Evolutionary conservation across 495 filamentous ascomycete genomes (phyloP).

Genomic region (Tuber brumale): DNA sequence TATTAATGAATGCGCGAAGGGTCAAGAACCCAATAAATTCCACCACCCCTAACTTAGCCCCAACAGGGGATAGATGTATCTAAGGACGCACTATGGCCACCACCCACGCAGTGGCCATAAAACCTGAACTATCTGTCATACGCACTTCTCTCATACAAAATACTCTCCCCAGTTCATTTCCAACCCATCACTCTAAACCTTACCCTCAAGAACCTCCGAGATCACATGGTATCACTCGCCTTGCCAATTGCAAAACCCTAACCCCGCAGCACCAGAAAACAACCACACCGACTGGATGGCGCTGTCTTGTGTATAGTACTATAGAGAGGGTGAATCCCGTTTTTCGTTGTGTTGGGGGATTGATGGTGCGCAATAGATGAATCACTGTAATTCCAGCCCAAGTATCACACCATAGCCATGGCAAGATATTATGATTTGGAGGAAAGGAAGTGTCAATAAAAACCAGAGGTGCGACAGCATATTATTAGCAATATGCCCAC

Average conservation of each 20-base stretch:
- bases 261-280: background rate
- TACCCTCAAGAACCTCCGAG: background rate
- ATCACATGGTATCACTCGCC: background rate
- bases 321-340: background rate
- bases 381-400: background rate
- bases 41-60: background rate
- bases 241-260: background rate
- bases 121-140: background rate
- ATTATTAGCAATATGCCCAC: background rate
- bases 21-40: too few relatives aligned
- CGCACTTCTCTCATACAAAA: background rate
- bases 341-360: background rate
- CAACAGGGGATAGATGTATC: background rate
- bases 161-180: background rate
- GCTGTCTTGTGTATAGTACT: background rate
- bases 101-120: background rate
- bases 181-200: background rate
- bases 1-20: background rate
- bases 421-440: too few relatives aligned
- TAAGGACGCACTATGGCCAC: background rate
- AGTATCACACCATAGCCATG: background rate
- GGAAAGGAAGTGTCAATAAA: too few relatives aligned
- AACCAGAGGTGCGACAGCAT: too few relatives aligned
- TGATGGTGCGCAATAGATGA: background rate
- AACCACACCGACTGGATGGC: background rate